Conservation (phyloP, 495 filamentous ascomycete genomes). For the Hypoxylon subgilvum region DNA sequence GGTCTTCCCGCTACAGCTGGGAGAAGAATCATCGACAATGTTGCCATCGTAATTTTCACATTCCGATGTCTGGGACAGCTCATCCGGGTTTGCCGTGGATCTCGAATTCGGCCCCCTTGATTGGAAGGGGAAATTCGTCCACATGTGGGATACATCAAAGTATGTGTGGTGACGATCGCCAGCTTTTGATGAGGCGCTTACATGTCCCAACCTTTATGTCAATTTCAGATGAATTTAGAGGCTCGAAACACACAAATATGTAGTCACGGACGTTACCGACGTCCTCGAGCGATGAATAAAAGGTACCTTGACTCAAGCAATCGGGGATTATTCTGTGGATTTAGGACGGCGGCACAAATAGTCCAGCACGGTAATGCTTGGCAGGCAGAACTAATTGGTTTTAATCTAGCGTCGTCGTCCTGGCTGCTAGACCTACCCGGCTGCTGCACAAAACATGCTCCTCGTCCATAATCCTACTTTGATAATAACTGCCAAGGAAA, state of each 20-base stretch:
- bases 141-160: constrained; percentile 24
- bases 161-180: neutral
- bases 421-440: too few species aligned
- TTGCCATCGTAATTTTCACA: neutral
- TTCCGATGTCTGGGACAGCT: constrained; percentile 4
- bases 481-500: neutral
- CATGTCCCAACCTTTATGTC: constrained; percentile 14
- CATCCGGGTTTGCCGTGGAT: constrained; percentile 8
- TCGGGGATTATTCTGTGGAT: constrained; percentile 7
- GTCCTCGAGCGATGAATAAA: neutral
- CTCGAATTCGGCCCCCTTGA: constrained; percentile 15
- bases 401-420: constrained; percentile 6
- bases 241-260: neutral
- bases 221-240: neutral
- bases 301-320: neutral
- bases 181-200: constrained; percentile 2
- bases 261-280: neutral
- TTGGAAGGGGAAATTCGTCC: constrained; percentile 10
- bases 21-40: constrained; percentile 1
- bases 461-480: neutral
- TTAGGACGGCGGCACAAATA: constrained; percentile 7
- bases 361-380: constrained; percentile 13
- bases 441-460: neutral
- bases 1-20: constrained; percentile 13
- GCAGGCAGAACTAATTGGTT: constrained; percentile 14